Evolutionary conservation across 805 yeast genomes (phyloP), one percentile per base, ranked within the genome.

Genomic region (Monosporozyma aquatica): DNA sequence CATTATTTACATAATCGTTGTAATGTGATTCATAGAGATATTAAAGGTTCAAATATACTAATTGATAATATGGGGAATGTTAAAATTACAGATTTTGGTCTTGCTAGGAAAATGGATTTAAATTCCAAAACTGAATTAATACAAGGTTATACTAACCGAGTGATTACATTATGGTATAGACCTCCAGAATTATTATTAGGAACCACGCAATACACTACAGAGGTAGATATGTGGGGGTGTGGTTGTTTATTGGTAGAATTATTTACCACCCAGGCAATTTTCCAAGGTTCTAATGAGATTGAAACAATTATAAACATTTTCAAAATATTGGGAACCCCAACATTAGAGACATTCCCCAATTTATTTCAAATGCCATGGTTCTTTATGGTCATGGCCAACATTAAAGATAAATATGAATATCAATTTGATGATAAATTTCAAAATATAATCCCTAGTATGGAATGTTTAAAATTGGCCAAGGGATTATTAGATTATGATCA

Each of bases 171-270:
- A 29, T 92, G 98, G 98, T 90, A 92, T 61, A 74, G 98, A 45
- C 98, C 98, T 1, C 97, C 97, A 0, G 98, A 90, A 61, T 70
- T 92, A 25, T 66, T 92, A 29, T 63, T 92, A 44, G 98, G 98
- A 1, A 79, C 95, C 0, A 89, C 97, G 0, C 80, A 79, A 45
- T 92, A 92, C 62, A 92, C 89, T 0, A 66, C 87, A 32, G 95
- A 85, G 53, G 92, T 92, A 8, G 98, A 92, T 58, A 79, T 87
- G 51, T 92, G 98, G 98, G 96, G 97, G 0, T 80, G 87, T 47
- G 98, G 98, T 2, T 92, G 97, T 65, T 68, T 92, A 21, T 66
- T 92, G 46, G 73, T 87, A 22, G 97, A 92, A 59, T 61, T 92
- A 29, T 87, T 85, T 55, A 74, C 80, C 1, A 75, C 79, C 49